Evolutionary conservation across 345 rosid species (phyloP).

Genomic region (Euclidium syriacum): DNA sequence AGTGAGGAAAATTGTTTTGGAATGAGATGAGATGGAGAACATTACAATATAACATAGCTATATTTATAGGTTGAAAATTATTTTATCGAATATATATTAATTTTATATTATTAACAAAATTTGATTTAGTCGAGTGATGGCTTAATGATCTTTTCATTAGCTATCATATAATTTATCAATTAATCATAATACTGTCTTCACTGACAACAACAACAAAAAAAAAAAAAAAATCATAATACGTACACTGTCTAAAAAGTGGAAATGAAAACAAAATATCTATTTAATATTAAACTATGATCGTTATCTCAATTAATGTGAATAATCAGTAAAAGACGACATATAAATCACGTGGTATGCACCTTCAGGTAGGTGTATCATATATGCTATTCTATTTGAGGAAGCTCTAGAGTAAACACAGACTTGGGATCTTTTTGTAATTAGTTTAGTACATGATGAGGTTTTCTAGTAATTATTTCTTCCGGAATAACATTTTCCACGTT

Average conservation of each 20-base stretch:
- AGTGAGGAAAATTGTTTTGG: background rate
- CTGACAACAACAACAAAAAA: too few relatives aligned
- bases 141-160: background rate
- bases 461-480: too few relatives aligned
- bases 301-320: background rate
- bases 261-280: too few relatives aligned
- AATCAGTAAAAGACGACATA: background rate
- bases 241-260: too few relatives aligned
- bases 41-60: background rate
- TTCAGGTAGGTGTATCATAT: slow-evolving; percentile 3
- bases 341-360: slow-evolving; percentile 6
- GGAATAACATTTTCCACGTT: too few relatives aligned
- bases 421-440: too few relatives aligned
- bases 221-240: too few relatives aligned
- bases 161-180: background rate
- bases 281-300: background rate
- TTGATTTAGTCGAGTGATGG: background rate
- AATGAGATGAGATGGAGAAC: slow-evolving; percentile 8
- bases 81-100: background rate
- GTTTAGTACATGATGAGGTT: too few relatives aligned
- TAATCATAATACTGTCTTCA: too few relatives aligned
- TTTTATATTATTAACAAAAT: background rate
- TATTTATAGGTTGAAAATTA: background rate
- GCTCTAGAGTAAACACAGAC: too few relatives aligned
- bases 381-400: too few relatives aligned